These are phyloP conservation scores for Globisporangium barbulae DNA, from an alignment of 352 stramenopile genomes.

Conservation along the genomic window DNA sequence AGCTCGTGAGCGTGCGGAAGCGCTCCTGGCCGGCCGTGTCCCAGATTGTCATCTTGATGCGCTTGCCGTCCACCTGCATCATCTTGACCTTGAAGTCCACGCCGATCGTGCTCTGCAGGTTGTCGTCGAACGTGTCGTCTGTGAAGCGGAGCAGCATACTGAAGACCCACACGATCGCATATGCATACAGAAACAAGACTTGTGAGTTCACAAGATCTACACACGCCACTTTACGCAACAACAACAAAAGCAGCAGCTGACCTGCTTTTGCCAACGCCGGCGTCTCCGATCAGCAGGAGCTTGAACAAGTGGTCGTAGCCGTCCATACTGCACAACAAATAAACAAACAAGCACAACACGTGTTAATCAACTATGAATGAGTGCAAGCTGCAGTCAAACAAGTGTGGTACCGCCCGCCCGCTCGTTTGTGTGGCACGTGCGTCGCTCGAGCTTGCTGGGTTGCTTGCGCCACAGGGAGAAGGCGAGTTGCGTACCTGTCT, in stretches of 20 bases:
- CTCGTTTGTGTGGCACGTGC: too few species aligned
- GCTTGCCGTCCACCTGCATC: slow-evolving; percentile 94
- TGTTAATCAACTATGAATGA: neutral
- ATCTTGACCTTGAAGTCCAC: slow-evolving; percentile 99
- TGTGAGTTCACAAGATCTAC: neutral
- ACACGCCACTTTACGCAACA: neutral
- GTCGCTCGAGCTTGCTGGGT: neutral
- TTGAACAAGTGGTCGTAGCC: slow-evolving; percentile 99
- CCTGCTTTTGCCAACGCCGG: slow-evolving; percentile 97
- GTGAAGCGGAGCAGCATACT: slow-evolving; percentile 98
- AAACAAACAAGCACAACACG: neutral
- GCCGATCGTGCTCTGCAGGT: slow-evolving; percentile 97
- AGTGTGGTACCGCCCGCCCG: neutral
- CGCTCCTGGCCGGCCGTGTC: slow-evolving; percentile 98
- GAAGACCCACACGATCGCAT: neutral
- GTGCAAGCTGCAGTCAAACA: neutral
- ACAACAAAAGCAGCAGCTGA: slow-evolving; percentile 18
- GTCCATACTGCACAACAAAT: slow-evolving; percentile 39
- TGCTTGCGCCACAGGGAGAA: neutral
- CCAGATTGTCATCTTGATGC: slow-evolving; percentile 99
- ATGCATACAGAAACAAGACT: neutral
- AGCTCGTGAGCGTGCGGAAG: slow-evolving; percentile 97
- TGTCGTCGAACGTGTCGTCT: slow-evolving; percentile 97
- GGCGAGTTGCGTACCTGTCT: neutral
- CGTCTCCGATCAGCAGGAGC: slow-evolving; percentile 97